Conservation (phyloP, 140 eudicot species). For the Oenanthe javanica region DNA sequence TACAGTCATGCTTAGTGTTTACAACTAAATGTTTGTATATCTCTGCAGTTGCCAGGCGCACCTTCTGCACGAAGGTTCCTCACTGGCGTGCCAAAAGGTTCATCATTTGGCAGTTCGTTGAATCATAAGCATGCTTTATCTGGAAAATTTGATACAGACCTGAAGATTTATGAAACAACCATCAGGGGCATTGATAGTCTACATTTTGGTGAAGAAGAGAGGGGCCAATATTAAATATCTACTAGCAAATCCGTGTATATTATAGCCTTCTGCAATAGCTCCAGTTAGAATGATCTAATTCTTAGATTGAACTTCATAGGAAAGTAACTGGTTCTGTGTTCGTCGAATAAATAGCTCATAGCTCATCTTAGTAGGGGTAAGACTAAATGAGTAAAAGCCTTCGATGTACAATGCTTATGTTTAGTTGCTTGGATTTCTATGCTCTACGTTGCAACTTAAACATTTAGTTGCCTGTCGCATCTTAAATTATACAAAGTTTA, state of each 20-base stretch:
- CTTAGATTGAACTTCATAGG: too few relatives aligned
- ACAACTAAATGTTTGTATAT: not conserved
- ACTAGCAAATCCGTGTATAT: not conserved
- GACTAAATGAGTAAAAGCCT: too few relatives aligned
- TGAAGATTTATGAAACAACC: slow-evolving; percentile 46
- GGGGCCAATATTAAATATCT: slow-evolving; percentile 1
- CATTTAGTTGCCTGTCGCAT: too few relatives aligned
- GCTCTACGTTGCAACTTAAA: too few relatives aligned
- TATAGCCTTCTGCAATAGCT: not conserved
- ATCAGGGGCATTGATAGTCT: slow-evolving; percentile 45
- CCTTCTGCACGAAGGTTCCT: slow-evolving; percentile 33
- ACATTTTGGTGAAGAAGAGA: slow-evolving; percentile 43
- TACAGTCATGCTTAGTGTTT: not conserved
- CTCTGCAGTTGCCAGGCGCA: slow-evolving; percentile 50
- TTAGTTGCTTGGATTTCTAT: too few relatives aligned
- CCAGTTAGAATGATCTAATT: too few relatives aligned
- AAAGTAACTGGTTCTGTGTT: too few relatives aligned
- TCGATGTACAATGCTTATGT: too few relatives aligned
- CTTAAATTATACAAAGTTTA: too few relatives aligned
- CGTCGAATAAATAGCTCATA: too few relatives aligned
- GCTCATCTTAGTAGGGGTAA: too few relatives aligned
- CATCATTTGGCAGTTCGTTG: not conserved
- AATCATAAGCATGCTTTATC: slow-evolving; percentile 40
- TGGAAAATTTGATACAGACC: slow-evolving; percentile 25
- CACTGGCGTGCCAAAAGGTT: too few relatives aligned